phyloP scores from a whole-genome alignment of 148 eudicot genomes.

The Vaccinium vitisidaea region DNA sequence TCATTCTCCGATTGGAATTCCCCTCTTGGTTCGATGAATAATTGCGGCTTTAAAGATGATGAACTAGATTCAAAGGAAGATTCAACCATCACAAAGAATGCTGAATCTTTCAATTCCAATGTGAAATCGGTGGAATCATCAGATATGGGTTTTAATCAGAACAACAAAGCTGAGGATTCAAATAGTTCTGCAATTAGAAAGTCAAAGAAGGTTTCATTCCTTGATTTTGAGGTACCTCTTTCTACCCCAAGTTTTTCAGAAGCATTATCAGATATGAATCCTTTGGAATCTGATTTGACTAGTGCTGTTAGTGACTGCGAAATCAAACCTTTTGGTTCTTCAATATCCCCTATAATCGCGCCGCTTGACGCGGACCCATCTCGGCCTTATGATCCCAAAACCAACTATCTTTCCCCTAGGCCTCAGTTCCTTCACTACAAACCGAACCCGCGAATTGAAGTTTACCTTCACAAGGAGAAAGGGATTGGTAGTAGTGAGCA shows the following conservation, averaged over 20 bases:
- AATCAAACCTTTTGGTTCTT: slow-evolving; percentile 23
- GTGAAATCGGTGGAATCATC: not conserved
- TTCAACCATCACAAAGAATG: slow-evolving; percentile 20
- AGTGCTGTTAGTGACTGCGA: slow-evolving; percentile 17
- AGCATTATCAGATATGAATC: slow-evolving; percentile 21
- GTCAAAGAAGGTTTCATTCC: not conserved
- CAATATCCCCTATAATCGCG: slow-evolving; percentile 41
- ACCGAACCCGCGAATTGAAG: slow-evolving; percentile 58
- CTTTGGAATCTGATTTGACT: slow-evolving; percentile 30
- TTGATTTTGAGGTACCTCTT: slow-evolving; percentile 9
- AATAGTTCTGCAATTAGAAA: not conserved
- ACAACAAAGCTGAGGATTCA: not conserved
- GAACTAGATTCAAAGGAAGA: slow-evolving; percentile 15
- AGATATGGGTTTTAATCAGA: not conserved
- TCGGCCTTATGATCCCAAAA: slow-evolving; percentile 84
- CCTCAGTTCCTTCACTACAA: slow-evolving; percentile 85
- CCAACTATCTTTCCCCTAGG: slow-evolving; percentile 84
- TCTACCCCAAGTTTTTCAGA: slow-evolving; percentile 25
- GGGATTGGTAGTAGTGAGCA: slow-evolving; percentile 19
- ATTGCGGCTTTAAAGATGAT: slow-evolving; percentile 29
- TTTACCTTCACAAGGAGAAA: slow-evolving; percentile 37
- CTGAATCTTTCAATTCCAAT: slow-evolving; percentile 21
- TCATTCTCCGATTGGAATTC: slow-evolving; percentile 61
- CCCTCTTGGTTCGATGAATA: slow-evolving; percentile 37
- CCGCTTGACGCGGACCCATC: slow-evolving; percentile 75